Base-by-base conservation (phyloP, 257 asterid genomes). In the Nicotiana otophora region DNA sequence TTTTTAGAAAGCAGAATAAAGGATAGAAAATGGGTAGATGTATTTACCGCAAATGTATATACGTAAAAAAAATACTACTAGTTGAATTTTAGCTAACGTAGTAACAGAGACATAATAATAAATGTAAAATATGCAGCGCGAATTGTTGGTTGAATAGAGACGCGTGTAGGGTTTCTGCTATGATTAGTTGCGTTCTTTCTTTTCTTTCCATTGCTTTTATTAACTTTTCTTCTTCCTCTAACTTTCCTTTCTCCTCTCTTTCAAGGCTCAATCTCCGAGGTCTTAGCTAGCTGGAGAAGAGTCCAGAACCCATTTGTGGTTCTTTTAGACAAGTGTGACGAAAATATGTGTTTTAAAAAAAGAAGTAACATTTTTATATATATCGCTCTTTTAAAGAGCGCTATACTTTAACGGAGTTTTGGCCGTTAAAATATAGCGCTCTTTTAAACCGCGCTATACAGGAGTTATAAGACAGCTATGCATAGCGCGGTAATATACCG, bases 161-260 rank as follows among this genome's bases (percentile, higher is more conserved):
- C 15, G 81, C 64, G 53, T 68, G 85, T 86, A 86, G 84, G 85
- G 84, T 48, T 83, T 85, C 86, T 82, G 86, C 86, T 81, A 81
- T 82, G 90, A 89, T 82, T 81, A 8, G 93, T 90, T 88, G 91
- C 92, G 89, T 84, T 90, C 92, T 82, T 83, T 84, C 87, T 83
- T 85, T 83, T 80, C 85, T 80, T 86, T 82, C 36, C 84, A 67
- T 70, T 79, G 58, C 81, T 82, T 84, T 83, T 76, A 15, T 26
- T 75, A 16, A 5, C 64, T 51, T 75, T 75, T 33, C n/a, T 8
- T 26, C n/a, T 28, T 58, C 8, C 16, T 42, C 12, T 42, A 42
- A 9, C 51, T 42, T 42, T 9, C 12, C 48, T 39, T 39, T 39
- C 46, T 66, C 30, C 69, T 82, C 55, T 74, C 83, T 86, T 90